Evolutionary conservation across 139 green algal species (phyloP), one percentile per base, ranked within the genome.

Genomic region (Yamagishiella unicocca): DNA sequence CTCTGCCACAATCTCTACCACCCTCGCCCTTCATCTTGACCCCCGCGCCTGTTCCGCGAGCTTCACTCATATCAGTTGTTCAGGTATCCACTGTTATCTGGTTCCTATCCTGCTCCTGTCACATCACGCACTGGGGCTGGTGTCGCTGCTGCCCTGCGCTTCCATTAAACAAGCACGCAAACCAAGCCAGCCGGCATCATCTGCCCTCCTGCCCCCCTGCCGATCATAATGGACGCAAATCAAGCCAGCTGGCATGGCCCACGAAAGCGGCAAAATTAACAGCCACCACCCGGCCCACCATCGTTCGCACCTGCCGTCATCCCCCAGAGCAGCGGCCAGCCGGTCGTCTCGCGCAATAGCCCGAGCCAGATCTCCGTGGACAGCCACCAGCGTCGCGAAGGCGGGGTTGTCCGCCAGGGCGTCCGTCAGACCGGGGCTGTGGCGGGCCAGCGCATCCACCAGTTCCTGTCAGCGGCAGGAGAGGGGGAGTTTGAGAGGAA

Each of bases 241-340:
- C 6, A 40, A 14, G 64, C 4, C 22, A 21, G 10, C 4, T 2
- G n/a, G 35, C 67, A 29, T 31, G 12, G 8, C 19, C 67, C 67
- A n/a, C n/a, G n/a, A n/a, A n/a, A n/a, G n/a, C n/a, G n/a, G 14
- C 33, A 25, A 12, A 58, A 58, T 17, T 17, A 12, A 58, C 50
- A 43, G n/a, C 64, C 64, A 73, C 64, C 12, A 29, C 21, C 21
- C 22, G 19, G 24, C 70, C 70, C 38, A 8, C 40, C 4, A 9
- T 27, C 38, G 4, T 24, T 4, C 70, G 4, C 71, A 78, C 71
- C 71, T 37, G 9, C 73, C 73, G 17, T 82, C 45, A 43, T 66
- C 73, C 46, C n/a, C 73, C 45, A 82, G 45, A 12, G 73, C 73
- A 10, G 31, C 73, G 45, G 73, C 73, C 73, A 82, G 73, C 8